Base-by-base conservation (phyloP, 148 eudicot species). In the Diospyros kaki region DNA sequence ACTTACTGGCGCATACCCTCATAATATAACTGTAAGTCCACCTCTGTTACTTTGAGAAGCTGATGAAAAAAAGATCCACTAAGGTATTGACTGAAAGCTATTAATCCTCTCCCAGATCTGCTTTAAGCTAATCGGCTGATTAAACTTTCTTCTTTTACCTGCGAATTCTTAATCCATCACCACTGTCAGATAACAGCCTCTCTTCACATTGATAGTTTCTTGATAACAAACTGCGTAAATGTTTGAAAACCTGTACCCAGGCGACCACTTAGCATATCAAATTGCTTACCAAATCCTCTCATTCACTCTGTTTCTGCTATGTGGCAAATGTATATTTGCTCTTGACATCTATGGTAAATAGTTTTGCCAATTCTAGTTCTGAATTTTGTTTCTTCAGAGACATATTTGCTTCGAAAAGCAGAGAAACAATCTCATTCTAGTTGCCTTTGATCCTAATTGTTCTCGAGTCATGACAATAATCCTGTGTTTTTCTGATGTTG, bases 1-100 rank as follows among this genome's bases (percentile, higher is more conserved):
- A 83, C 90, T 92, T 67, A 94, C 98, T 1, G 98, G 98, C 74
- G 64, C 86, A 72, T 94, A 92, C 82, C 98, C 98, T 78, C 85
- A 70, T 64, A 94, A 94, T 80, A 86, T 94, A 83, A 94, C 98
- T 3, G 98, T 92, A 90, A 86, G 93, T 70, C 28, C 28, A 39
- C 61, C 28, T 28, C 28, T 28, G 28, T 28, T 28, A 28, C 28
- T 28, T 28, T 28, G 28, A 28, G 28, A 28, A 28, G 28, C 28
- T 28, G 28, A 28, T 28, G 28, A 28, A 28, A 28, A 28, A 28
- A 28, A 28, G 28, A 28, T 28, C 28, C 28, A 28, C 28, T 28
- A 28, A 28, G 28, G 28, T 28, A 28, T 28, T 28, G 0, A 28
- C 28, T 0, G 28, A 28, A 28, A 28, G 28, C 28, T 28, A 28